phyloP scores from a whole-genome alignment of 306 rosid genomes.

The Argentina anserina region DNA sequence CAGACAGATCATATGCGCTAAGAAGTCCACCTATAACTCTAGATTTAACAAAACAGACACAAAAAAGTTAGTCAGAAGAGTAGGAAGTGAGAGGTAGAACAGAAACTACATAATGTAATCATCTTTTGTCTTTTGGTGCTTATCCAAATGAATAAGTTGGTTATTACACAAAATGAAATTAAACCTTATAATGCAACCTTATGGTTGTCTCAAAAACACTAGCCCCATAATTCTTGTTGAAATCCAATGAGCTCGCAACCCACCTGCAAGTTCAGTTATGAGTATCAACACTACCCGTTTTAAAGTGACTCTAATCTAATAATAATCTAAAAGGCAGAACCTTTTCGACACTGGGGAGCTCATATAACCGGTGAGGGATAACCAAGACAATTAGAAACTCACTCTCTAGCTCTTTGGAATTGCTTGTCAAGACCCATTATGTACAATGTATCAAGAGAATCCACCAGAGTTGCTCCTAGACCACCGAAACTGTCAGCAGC shows the following conservation, averaged over 20 bases:
- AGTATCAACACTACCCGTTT: neutral
- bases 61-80: neutral
- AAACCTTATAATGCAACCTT: conserved; percentile 74
- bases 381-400: conserved; percentile 20
- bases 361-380: conserved; percentile 2
- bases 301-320: neutral
- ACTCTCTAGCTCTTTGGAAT: conserved; percentile 61
- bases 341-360: neutral
- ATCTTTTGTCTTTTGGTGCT: no score
- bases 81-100: neutral
- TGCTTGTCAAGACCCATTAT: conserved; percentile 67
- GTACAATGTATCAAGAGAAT: conserved; percentile 61
- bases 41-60: conserved; percentile 26
- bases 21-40: conserved; percentile 69
- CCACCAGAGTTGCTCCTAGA: conserved; percentile 63
- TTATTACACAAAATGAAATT: conserved; percentile 29
- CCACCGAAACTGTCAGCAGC: conserved; percentile 56
- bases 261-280: conserved; percentile 51
- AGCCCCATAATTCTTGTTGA: conserved; percentile 48
- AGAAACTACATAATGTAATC: conserved; percentile 7
- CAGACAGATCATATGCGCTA: conserved; percentile 61
- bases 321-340: neutral
- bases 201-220: conserved; percentile 81
- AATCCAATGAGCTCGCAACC: conserved; percentile 48
- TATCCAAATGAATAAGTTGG: conserved; percentile 17